Evolutionary conservation across 1,284 basidiomycete species (phyloP).

Genomic region (Pisolithus thermaeus): DNA sequence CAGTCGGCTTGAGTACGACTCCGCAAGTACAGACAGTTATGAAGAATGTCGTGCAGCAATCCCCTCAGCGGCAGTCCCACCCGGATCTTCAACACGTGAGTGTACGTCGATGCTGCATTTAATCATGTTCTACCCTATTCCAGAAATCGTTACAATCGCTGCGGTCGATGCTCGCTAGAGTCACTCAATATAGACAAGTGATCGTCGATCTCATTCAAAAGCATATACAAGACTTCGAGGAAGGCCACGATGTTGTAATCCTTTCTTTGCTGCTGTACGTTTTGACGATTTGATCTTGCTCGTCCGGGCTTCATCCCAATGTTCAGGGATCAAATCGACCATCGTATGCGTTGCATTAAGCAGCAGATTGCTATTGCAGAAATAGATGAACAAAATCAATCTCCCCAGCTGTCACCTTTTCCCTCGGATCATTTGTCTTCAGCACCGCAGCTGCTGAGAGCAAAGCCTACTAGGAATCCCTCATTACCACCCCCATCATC

Average conservation of each 20-base stretch:
- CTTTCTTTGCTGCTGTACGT: constrained; percentile 22
- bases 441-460: no score
- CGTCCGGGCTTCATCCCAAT: background rate
- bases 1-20: background rate
- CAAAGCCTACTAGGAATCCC: background rate
- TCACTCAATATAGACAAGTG: constrained; percentile 11
- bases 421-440: no score
- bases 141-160: constrained; percentile 22
- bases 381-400: background rate
- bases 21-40: background rate
- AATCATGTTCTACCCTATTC: constrained; percentile 2
- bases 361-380: constrained; percentile 12
- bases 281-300: background rate
- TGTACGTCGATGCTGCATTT: background rate
- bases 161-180: constrained; percentile 9
- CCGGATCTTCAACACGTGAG: background rate
- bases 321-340: constrained; percentile 17
- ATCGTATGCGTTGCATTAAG: constrained; percentile 20
- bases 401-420: background rate
- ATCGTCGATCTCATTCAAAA: constrained; percentile 13
- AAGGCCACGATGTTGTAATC: constrained; percentile 15
- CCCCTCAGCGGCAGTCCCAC: background rate
- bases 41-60: background rate
- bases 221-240: constrained; percentile 10
- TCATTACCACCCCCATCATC: background rate